Percentiles rank a stretch among this genome's conserved stretches.
Conservation (phyloP, 352 stramenopile species). For the Discostella stelligera region DNA sequence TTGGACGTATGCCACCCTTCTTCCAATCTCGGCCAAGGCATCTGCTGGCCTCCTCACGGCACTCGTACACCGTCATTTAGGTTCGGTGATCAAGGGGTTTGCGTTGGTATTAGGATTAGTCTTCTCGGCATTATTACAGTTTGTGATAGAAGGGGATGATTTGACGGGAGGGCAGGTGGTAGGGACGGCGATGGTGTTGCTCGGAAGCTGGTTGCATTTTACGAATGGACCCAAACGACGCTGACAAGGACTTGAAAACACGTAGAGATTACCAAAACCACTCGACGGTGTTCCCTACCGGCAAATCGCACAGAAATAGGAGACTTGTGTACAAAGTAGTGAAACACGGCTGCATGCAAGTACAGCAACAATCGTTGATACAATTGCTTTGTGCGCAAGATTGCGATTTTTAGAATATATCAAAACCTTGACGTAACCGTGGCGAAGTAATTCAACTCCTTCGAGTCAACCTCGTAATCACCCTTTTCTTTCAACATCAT, state of each 20-base stretch:
- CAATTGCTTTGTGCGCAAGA: too few species aligned
- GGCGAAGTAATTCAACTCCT: slow-evolving; percentile 46
- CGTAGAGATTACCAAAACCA: neutral
- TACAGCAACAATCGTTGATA: neutral
- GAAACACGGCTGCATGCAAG: neutral
- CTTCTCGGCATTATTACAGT: slow-evolving; percentile 58
- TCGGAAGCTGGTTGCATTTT: slow-evolving; percentile 63
- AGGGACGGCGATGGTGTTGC: slow-evolving; percentile 52
- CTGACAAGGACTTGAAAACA: neutral
- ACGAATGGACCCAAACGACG: slow-evolving; percentile 22
- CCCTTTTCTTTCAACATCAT: slow-evolving; percentile 25
- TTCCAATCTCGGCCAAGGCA: slow-evolving; percentile 60
- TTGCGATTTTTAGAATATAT: neutral
- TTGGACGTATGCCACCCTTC: slow-evolving; percentile 48
- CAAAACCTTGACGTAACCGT: slow-evolving; percentile 45
- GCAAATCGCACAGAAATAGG: neutral
- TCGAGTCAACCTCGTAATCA: slow-evolving; percentile 46
- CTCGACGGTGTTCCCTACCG: neutral
- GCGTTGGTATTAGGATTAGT: slow-evolving; percentile 70
- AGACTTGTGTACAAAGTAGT: neutral
- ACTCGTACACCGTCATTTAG: slow-evolving; percentile 68
- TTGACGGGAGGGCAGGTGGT: slow-evolving; percentile 49
- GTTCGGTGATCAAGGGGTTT: slow-evolving; percentile 72
- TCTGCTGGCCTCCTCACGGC: slow-evolving; percentile 59
- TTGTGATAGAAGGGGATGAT: slow-evolving; percentile 39